Evolutionary conservation across 305 asterid species (phyloP), one percentile per base, ranked within the genome.

Genomic region (Plantago coronopus): DNA sequence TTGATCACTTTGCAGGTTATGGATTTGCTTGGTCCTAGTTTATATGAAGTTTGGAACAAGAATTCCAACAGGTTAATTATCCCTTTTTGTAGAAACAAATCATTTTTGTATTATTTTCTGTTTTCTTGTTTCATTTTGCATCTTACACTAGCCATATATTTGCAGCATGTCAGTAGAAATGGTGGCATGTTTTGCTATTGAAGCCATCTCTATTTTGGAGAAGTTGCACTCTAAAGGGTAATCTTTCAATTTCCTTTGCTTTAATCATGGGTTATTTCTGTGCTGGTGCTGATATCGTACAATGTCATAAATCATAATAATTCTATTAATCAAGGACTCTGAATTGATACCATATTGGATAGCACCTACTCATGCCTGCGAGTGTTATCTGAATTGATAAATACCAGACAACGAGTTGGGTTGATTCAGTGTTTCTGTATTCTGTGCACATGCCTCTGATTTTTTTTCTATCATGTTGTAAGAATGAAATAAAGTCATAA

Each of bases 111-210:
- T 53, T 54, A 53, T 18, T 29, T n/a, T n/a, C 40, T n/a, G 44
- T 21, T 56, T 72, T 66, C 27, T n/a, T 50, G 29, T 65, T 6
- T 43, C 14, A 42, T 58, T 50, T 18, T 62, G 55, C 63, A 46
- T 63, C 71, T 69, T 50, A 77, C 59, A 17, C 3, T 54, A 57
- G 67, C 48, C 57, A 40, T 51, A 13, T 43, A 29, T 61, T 62
- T 61, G 66, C 89, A 88, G 96, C 69, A 85, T 88, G 94, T 76
- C 91, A 63, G 75, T 68, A 66, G 91, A 88, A 76, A 87, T 87
- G 94, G 95, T 87, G 62, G 88, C 88, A n/a, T 87, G 95, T 53
- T 82, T 87, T 73, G 89, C 95, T 46, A 79, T 87, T 68, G 94
- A 87, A 77, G 86, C 94, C 16, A 80, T 87, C 72, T 87, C 90